These are phyloP conservation scores for Cordyceps fumosorosea DNA, from an alignment of 2,329 filamentous ascomycete genomes.

Conservation along the genomic window DNA sequence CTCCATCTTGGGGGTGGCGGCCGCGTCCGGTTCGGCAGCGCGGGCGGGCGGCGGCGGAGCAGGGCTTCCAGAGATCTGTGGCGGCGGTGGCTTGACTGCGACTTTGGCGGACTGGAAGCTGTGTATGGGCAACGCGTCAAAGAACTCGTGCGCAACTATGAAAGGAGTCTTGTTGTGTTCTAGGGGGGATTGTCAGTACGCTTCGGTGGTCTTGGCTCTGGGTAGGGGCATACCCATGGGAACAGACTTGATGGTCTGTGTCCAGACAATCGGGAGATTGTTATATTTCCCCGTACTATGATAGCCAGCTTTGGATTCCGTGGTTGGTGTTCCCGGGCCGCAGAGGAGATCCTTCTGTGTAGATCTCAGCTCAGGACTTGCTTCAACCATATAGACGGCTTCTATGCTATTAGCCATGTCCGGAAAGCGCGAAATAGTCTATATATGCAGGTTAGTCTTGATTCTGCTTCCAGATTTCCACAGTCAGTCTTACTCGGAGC, in stretches of 20 bases:
- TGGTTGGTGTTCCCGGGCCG: conserved; percentile 58
- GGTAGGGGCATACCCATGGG: conserved; percentile 50
- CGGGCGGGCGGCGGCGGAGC: conserved; percentile 33
- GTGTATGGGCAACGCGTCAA: conserved; percentile 94
- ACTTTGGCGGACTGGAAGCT: conserved; percentile 72
- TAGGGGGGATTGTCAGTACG: conserved; percentile 21
- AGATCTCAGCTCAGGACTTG: conserved; percentile 70
- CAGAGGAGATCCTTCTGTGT: conserved; percentile 79
- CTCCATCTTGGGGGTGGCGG: conserved; percentile 38
- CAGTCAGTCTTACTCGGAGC: conserved; percentile 57
- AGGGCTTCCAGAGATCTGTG: conserved; percentile 20
- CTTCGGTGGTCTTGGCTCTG: neutral
- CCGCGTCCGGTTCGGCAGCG: conserved; percentile 31
- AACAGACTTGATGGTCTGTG: conserved; percentile 79
- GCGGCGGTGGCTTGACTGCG: conserved; percentile 16
- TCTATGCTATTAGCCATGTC: conserved; percentile 70
- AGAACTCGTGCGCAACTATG: conserved; percentile 96
- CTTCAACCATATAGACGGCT: conserved; percentile 88
- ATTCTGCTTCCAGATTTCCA: neutral
- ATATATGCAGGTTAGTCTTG: neutral
- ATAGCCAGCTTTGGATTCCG: conserved; percentile 66
- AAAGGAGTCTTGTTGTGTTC: conserved; percentile 71
- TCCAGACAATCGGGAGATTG: conserved; percentile 75
- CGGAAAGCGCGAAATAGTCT: conserved; percentile 83
- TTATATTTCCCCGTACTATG: conserved; percentile 71